Evolutionary conservation across 768 basidiomycete species (phyloP).

Genomic region (Auricularia sp.): DNA sequence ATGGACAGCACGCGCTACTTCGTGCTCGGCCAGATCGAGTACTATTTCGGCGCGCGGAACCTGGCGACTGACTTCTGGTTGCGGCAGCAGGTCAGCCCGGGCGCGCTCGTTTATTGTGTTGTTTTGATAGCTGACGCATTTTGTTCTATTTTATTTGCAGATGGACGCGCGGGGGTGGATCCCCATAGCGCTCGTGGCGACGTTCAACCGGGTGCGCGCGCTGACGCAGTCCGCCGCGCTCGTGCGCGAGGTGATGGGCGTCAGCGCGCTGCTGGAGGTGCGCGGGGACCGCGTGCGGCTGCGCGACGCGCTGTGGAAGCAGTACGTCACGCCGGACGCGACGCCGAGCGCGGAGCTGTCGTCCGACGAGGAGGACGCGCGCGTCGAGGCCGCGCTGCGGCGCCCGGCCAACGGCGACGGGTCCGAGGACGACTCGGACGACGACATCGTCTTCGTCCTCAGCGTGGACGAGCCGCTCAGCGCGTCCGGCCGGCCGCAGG

Average conservation of each 20-base stretch:
- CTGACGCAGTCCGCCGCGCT: constrained; percentile 46
- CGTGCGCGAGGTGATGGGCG: constrained; percentile 57
- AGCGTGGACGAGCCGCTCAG: not conserved
- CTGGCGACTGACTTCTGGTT: constrained; percentile 81
- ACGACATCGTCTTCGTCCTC: not conserved
- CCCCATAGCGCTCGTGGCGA: constrained; percentile 65
- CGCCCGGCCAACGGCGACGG: not conserved
- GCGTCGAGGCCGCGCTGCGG: too few species aligned
- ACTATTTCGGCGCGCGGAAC: constrained; percentile 86
- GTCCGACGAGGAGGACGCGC: not conserved
- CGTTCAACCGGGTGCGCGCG: constrained; percentile 73
- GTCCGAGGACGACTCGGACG: not conserved
- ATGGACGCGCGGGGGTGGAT: constrained; percentile 91
- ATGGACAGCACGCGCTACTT: constrained; percentile 47
- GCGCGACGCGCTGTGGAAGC: constrained; percentile 45
- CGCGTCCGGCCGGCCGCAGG: too few species aligned
- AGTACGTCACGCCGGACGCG: constrained; percentile 55
- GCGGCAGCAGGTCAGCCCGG: constrained; percentile 52
- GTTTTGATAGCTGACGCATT: not conserved
- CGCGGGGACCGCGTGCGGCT: constrained; percentile 57
- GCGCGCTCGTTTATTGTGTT: not conserved
- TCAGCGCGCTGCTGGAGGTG: constrained; percentile 68
- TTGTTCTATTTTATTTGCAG: constrained; percentile 28
- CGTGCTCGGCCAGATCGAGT: constrained; percentile 78
- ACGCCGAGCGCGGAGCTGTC: constrained; percentile 29